Evolutionary conservation across 2,329 filamentous ascomycete species (phyloP), one percentile per base, ranked within the genome.

Genomic region (Venturia asperata): DNA sequence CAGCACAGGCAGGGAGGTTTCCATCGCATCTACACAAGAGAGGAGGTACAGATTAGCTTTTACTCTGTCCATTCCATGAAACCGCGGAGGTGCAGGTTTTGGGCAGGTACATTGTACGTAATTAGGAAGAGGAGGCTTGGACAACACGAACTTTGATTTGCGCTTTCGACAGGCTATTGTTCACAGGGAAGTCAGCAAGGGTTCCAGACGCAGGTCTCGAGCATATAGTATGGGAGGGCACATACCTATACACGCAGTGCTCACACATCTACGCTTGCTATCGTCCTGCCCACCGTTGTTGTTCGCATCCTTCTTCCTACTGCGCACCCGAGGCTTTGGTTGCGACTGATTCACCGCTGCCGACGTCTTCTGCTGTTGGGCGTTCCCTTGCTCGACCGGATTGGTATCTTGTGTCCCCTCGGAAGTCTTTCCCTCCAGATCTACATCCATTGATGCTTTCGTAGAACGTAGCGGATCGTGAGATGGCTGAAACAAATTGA

Each of bases 1-100:
- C 93, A 9, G 93, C 93, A 74, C 94, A 97, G 71, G 90, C 92
- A 6, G 93, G 93, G 5, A 90, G 82, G 65, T 92, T 92, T 67
- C 93, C 93, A 76, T 97, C 93, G 76, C 93, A 97, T 65, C 62
- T 64, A 27, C 49, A 34, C 27, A 55, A 11, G 37, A 9, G 63
- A 58, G 49, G 52, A 45, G 52, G 30, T 42, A 34, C 42, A 21
- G 13, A 34, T 55, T 55, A 63, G 43, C 34, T 37, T 39, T 55
- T 52, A 47, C 61, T 49, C 42, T 27, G 3, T 39, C 15, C 34
- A 19, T 43, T 21, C 13, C 5, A 2, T 17, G 13, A 21, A 41
- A 41, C 42, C 24, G 42, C 47, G 24, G 62, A 49, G 43, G 5
- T 47, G 42, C 19, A 19, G 13, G 19, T 43, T 49, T 45, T 41